Conservation (phyloP, 2,329 filamentous ascomycete genomes). For the Plectosphaerella sp. region DNA sequence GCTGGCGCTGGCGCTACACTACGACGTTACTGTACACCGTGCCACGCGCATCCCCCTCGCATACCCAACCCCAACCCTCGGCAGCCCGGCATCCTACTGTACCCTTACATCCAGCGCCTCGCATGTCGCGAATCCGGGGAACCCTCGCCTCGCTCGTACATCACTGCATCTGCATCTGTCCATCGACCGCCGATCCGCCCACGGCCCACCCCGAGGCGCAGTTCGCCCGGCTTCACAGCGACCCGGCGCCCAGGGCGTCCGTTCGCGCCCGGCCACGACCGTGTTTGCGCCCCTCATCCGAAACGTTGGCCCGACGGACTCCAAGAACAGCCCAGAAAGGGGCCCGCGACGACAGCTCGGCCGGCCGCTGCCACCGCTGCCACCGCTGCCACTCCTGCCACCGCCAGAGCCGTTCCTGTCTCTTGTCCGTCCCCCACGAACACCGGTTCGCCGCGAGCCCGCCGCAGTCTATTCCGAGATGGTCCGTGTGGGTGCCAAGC, state of each 20-base stretch:
- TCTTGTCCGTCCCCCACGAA: not conserved
- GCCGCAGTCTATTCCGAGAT: not conserved
- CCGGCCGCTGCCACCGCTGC: too few species aligned
- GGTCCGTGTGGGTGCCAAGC: too few species aligned
- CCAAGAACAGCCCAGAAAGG: not conserved
- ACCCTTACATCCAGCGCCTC: too few species aligned
- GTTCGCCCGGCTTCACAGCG: not conserved
- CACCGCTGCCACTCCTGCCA: too few species aligned
- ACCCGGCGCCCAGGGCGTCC: not conserved
- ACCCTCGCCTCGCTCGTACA: not conserved
- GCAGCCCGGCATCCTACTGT: too few species aligned
- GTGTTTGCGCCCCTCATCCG: constrained; percentile 10
- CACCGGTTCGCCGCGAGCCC: not conserved
- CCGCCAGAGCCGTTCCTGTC: too few species aligned
- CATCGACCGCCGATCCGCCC: too few species aligned
- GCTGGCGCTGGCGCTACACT: too few species aligned
- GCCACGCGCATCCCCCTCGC: too few species aligned
- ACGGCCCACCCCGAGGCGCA: not conserved
- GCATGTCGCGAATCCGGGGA: not conserved
- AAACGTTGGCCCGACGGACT: constrained; percentile 17
- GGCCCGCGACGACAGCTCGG: too few species aligned
- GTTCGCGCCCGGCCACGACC: not conserved
- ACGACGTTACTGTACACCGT: too few species aligned
- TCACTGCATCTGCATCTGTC: not conserved
- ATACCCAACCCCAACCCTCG: too few species aligned